Evolutionary conservation across 73 alveolate genomes (phyloP).

Genomic region (Effrenium voratum): DNA sequence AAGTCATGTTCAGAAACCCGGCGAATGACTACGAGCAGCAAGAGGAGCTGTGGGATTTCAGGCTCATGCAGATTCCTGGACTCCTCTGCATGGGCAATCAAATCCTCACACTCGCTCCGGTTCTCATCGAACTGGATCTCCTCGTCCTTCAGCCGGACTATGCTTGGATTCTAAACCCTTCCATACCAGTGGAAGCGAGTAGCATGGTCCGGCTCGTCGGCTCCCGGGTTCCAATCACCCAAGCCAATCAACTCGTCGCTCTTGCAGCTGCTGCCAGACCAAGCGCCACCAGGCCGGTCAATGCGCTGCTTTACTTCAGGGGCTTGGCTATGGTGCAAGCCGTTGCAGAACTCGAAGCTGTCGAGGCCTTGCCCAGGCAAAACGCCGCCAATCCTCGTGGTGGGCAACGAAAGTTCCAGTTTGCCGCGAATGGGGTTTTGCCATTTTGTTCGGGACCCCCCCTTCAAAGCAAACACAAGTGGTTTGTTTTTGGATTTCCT

Average conservation of each 20-base stretch:
- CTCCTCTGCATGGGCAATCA: background rate
- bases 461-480: too few relatives aligned
- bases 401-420: too few relatives aligned
- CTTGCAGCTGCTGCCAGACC: constrained; percentile 1
- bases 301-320: background rate
- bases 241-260: constrained; percentile 15
- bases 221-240: background rate
- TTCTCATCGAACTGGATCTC: background rate
- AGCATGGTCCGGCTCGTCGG: background rate
- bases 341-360: too few relatives aligned
- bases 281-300: background rate
- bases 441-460: too few relatives aligned
- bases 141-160: background rate
- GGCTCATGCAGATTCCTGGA: background rate
- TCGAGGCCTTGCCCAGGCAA: too few relatives aligned
- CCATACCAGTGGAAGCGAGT: background rate
- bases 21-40: background rate
- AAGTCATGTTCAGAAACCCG: background rate
- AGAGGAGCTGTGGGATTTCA: background rate
- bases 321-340: too few relatives aligned
- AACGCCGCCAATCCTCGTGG: too few relatives aligned
- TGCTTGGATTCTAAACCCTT: background rate
- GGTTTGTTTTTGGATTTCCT: too few relatives aligned
- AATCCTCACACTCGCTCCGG: background rate
- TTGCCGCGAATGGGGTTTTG: too few relatives aligned